A percentile compares a stretch with the other conserved stretches of the same genome.
These are phyloP conservation scores for Solanum arcanum DNA, from an alignment of 257 asterid species.

Conservation along the genomic window DNA sequence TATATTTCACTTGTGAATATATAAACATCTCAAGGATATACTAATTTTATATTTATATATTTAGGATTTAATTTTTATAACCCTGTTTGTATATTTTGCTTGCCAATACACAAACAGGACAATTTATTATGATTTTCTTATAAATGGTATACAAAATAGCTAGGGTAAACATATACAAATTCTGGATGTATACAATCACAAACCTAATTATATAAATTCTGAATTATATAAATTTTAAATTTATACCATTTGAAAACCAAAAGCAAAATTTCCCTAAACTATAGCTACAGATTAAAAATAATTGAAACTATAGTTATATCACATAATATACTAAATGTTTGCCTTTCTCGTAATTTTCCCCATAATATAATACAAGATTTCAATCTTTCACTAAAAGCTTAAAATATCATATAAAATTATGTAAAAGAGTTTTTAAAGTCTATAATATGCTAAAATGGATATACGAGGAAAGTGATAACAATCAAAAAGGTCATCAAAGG, in stretches of 20 bases:
- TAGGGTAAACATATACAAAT: neutral
- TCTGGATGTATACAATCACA: neutral
- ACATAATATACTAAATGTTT: neutral
- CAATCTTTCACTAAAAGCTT: neutral
- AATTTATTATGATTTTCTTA: too few species aligned
- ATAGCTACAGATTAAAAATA: too few species aligned
- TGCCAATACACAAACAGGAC: neutral
- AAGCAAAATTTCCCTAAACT: too few species aligned
- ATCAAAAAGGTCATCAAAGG: too few species aligned
- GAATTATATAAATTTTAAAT: too few species aligned
- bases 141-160: neutral
- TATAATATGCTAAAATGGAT: neutral
- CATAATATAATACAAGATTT: neutral
- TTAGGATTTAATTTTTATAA: too few species aligned
- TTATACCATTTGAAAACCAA: neutral
- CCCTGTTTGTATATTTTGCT: neutral
- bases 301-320: neutral
- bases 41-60: too few species aligned
- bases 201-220: too few species aligned
- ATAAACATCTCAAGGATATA: neutral
- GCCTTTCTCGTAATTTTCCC: rapidly evolving
- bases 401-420: neutral
- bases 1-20: too few species aligned
- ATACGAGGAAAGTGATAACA: neutral
- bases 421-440: neutral